Conservation (phyloP, 2,329 filamentous ascomycete species). For the Paecilomyces sp. region DNA sequence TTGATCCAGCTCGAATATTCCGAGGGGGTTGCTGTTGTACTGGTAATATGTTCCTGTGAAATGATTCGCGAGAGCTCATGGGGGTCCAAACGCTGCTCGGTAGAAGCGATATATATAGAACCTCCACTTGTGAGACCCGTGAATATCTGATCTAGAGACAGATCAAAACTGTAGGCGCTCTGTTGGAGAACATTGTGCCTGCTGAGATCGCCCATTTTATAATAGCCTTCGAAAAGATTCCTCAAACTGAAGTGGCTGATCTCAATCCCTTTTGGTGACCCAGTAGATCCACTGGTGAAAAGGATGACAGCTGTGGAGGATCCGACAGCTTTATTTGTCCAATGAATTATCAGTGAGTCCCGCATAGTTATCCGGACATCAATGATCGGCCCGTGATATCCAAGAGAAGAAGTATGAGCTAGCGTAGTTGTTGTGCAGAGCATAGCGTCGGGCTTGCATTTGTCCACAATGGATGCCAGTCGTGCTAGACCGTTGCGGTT, state of each 20-base stretch:
- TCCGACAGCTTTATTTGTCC: background rate
- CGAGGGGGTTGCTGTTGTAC: slow-evolving; percentile 12
- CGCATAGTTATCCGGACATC: background rate
- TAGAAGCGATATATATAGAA: slow-evolving; percentile 6
- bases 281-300: slow-evolving; percentile 20
- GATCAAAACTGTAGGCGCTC: slow-evolving; percentile 8
- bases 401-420: background rate
- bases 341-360: background rate
- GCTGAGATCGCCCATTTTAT: slow-evolving; percentile 3
- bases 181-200: slow-evolving; percentile 8
- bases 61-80: slow-evolving; percentile 10
- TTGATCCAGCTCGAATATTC: slow-evolving; percentile 12
- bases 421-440: slow-evolving; percentile 17
- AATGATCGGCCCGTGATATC: background rate
- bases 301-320: slow-evolving; percentile 9
- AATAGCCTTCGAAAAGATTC: slow-evolving; percentile 14
- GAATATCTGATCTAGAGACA: slow-evolving; percentile 11
- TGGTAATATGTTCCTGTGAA: slow-evolving; percentile 8
- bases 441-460: slow-evolving; percentile 21
- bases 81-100: slow-evolving; percentile 1
- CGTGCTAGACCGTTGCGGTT: slow-evolving; percentile 19
- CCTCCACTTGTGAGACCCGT: slow-evolving; percentile 10
- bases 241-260: slow-evolving; percentile 10
- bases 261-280: slow-evolving; percentile 31
- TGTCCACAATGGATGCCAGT: slow-evolving; percentile 20